Conservation (phyloP, 495 filamentous ascomycete genomes). For the Penicillium coprophilum region DNA sequence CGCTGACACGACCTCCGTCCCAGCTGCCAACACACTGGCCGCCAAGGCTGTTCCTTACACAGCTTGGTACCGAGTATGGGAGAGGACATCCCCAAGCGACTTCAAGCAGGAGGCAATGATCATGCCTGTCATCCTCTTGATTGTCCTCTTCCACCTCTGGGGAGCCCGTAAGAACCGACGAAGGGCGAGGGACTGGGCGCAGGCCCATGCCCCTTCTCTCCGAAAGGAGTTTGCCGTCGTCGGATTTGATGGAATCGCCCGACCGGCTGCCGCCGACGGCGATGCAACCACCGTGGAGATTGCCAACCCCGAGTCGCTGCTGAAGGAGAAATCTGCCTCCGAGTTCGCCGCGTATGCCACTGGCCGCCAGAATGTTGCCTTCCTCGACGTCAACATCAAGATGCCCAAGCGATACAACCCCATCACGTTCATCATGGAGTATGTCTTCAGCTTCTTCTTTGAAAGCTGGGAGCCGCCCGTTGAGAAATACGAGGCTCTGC, state of each 20-base stretch:
- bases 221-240: constrained; percentile 85
- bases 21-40: constrained; percentile 50
- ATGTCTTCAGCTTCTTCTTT: constrained; percentile 69
- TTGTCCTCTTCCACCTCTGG: constrained; percentile 79
- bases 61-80: constrained; percentile 95
- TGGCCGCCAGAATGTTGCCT: constrained; percentile 89
- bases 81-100: constrained; percentile 75
- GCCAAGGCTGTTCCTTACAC: constrained; percentile 63
- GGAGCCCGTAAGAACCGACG: constrained; percentile 76
- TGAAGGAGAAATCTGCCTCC: constrained; percentile 80
- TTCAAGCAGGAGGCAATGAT: constrained; percentile 88
- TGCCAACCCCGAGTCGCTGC: constrained; percentile 54
- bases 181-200: constrained; percentile 78
- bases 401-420: constrained; percentile 92
- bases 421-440: constrained; percentile 66
- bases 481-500: constrained; percentile 70
- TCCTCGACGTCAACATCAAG: constrained; percentile 78
- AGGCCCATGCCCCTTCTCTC: constrained; percentile 67
- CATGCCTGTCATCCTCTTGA: constrained; percentile 65
- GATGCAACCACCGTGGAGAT: constrained; percentile 42
- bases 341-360: constrained; percentile 91
- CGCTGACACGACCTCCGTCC: constrained; percentile 40
- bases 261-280: constrained; percentile 42
- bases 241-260: constrained; percentile 61
- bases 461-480: constrained; percentile 65